Evolutionary conservation across 1,284 basidiomycete species (phyloP), one percentile per base, ranked within the genome.

Genomic region (Coniferiporia weirii): DNA sequence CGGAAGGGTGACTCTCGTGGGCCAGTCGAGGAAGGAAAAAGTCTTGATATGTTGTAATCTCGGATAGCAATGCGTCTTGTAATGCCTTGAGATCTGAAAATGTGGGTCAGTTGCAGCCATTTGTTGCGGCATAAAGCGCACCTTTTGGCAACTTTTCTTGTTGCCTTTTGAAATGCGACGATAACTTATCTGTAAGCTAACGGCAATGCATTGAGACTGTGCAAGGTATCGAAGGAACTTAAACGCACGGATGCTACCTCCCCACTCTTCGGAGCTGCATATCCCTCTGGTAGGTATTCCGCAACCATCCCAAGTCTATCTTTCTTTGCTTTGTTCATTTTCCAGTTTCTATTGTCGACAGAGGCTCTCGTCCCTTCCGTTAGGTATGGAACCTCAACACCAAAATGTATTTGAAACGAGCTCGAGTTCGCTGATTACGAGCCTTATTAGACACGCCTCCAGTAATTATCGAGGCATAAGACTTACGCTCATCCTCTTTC

Each of bases 21-120:
- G 82, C 73, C 48, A 84, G 76, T 6, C 80, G 79, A 36, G 92
- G 79, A 27, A 89, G 69, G 68, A 89, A 91, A 34, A 95, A 68
- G 69, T 97, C 93, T 63, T 83, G 78, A 63, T 93, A 82, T 1
- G 83, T 73, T 0, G 89, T 78, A 22, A 93, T 73, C 1, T 79
- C 71, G 3, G 84, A 80, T 2, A 92, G 73, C 0, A 93, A 69
- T 59, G 86, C 81, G 54, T 84, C 80, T 68, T 88, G 86, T 9
- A 87, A 66, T 57, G 80, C 74, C 50, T 71, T 75, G 52, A 79
- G 69, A 58, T 84, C 85, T 89, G 64, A 15, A 43, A 4, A 22
- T 62, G 55, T 51, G 49, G 56, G 61, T 50, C 61, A 59, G 66
- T 63, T 55, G 15, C 66, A 35, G 17, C 58, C 38, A 35, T 27